Evolutionary conservation across 768 basidiomycete genomes (phyloP), one percentile per base, ranked within the genome.

Genomic region (Boletus subcaerulescens): DNA sequence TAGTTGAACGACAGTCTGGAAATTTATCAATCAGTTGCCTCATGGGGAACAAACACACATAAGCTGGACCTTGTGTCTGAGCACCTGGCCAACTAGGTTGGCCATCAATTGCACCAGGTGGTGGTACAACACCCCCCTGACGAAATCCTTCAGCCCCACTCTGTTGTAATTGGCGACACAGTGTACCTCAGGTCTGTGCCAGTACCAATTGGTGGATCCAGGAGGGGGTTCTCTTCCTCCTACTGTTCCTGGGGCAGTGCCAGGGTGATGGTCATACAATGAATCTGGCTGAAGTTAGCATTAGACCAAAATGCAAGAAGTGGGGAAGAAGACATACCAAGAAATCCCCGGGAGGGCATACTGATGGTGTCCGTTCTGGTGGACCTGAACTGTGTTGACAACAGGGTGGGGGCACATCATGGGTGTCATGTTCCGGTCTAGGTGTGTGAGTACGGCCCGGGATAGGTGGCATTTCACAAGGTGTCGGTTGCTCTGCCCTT

Each of bases 1-100:
- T 4, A 88, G 53, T 59, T 84, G 79, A 13, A 87, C 80, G 50
- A 82, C 72, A 26, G 83, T 80, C 86, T 87, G 57, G 24, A 15
- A 38, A 58, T 11, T 45, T 50, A 31, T 64, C 20, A 52, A 33
- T 39, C 35, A 31, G 33, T 45, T 50, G n/a, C 24, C n/a, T 26
- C 40, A 15, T 10, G 38, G 33, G 9, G n/a, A 12, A 32, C 10
- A 15, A 43, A 38, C 50, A 11, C 5, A 75, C 60, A 62, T 77
- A 78, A 10, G 62, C 60, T 3, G 73, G 69, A 18, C 66, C 68
- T 41, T 60, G 58, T 26, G 52, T 62, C 15, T 41, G 59, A 32
- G 65, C 65, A 17, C 62, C 59, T 24, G 62, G 55, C 53, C 60
- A 71, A 45, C 53, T 52, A 22, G 60, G 49, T 35, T 38, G 53